Conservation (phyloP, 2,329 filamentous ascomycete genomes). For the Erysiphe neolycopersici region DNA sequence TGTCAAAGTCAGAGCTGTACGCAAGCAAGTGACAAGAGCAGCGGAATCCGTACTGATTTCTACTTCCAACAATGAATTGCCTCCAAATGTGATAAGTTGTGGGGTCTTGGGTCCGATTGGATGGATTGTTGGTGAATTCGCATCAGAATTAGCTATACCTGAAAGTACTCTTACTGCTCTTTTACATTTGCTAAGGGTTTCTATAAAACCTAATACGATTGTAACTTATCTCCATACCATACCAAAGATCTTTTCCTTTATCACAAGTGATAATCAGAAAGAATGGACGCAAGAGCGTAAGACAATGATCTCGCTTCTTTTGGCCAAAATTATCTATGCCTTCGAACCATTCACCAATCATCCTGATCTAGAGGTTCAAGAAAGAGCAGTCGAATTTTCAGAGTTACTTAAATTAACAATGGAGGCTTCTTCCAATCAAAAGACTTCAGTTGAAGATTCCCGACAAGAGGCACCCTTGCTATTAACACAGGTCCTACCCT, state of each 20-base stretch:
- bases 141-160: constrained; percentile 40
- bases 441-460: constrained; percentile 24
- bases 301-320: constrained; percentile 46
- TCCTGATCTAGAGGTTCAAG: constrained; percentile 79
- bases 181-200: constrained; percentile 32
- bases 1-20: constrained; percentile 68
- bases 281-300: constrained; percentile 51
- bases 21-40: constrained; percentile 53
- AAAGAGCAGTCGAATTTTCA: constrained; percentile 73
- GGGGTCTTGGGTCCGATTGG: constrained; percentile 49
- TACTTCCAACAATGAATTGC: constrained; percentile 25
- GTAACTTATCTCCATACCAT: constrained; percentile 59
- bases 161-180: constrained; percentile 49
- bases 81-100: constrained; percentile 27
- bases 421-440: constrained; percentile 49
- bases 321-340: constrained; percentile 58
- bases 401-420: constrained; percentile 69
- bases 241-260: constrained; percentile 55
- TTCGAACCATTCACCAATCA: constrained; percentile 57
- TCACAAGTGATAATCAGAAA: constrained; percentile 36
- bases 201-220: constrained; percentile 34
- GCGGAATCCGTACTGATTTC: constrained; percentile 48
- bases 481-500: constrained; percentile 72
- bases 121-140: constrained; percentile 79
- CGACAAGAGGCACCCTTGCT: constrained; percentile 51